Conservation (phyloP, 805 yeast genomes). For the Sporopachydermia quercuum region DNA sequence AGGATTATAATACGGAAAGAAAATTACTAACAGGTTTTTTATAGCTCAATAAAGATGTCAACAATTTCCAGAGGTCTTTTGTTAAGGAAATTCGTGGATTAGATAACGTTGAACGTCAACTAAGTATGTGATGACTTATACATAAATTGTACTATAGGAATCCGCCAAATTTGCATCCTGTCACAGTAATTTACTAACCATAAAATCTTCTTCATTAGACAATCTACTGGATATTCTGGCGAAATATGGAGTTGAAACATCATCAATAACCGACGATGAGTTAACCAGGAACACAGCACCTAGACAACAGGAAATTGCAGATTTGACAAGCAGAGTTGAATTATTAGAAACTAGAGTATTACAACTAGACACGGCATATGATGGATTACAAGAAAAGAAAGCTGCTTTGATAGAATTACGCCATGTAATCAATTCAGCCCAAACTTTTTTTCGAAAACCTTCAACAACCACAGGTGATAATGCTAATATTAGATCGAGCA, state of each 20-base stretch:
- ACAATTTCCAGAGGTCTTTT: constrained; percentile 32
- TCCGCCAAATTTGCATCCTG: not conserved
- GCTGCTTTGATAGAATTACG: constrained; percentile 57
- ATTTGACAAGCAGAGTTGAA: constrained; percentile 44
- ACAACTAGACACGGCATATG: constrained; percentile 57
- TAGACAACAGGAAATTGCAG: constrained; percentile 47
- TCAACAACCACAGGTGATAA: constrained; percentile 21
- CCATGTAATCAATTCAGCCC: constrained; percentile 37
- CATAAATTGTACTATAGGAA: constrained; percentile 6
- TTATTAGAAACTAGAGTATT: constrained; percentile 58
- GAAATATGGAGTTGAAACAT: too few species aligned
- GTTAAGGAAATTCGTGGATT: constrained; percentile 25
- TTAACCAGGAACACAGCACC: constrained; percentile 13
- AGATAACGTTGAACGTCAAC: constrained; percentile 21
- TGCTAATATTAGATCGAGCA: too few species aligned
- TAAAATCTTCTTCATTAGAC: too few species aligned
- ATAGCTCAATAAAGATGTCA: constrained; percentile 23
- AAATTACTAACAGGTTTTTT: constrained; percentile 9
- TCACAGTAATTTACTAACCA: too few species aligned
- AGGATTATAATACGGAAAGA: not conserved
- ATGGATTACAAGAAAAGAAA: constrained; percentile 46
- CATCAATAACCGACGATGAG: too few species aligned
- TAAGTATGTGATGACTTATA: constrained; percentile 10
- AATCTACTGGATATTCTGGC: too few species aligned
- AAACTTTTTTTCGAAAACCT: constrained; percentile 28